Percentiles rank a stretch among this genome's conserved stretches.
Evolutionary conservation across 148 eudicot species (phyloP).

Genomic region (Rhododendron kiyosumense): DNA sequence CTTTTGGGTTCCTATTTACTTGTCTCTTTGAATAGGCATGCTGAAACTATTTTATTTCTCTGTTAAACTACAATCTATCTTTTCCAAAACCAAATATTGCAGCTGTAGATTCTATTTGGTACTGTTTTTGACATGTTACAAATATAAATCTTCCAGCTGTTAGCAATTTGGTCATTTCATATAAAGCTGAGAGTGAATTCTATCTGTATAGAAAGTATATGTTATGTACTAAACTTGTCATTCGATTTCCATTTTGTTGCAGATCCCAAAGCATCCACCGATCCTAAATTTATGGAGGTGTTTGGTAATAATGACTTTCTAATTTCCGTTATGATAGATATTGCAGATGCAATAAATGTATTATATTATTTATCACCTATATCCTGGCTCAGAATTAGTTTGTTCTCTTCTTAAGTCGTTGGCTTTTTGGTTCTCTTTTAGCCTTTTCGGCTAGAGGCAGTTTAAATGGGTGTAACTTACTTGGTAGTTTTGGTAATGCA

Average conservation of each 20-base stretch:
- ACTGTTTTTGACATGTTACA: neutral
- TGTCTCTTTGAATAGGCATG: neutral
- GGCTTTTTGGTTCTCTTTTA: neutral
- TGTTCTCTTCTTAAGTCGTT: neutral
- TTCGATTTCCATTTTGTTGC: slow-evolving; percentile 17
- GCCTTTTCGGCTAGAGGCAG: neutral
- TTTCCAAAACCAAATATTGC: neutral
- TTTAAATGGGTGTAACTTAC: neutral
- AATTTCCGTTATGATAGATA: neutral
- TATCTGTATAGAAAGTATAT: neutral
- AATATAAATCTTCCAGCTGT: neutral
- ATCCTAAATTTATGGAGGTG: slow-evolving; percentile 75
- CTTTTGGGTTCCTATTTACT: neutral
- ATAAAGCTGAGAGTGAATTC: neutral
- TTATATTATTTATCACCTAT: neutral
- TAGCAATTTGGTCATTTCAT: neutral
- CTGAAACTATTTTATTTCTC: neutral
- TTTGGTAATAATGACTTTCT: slow-evolving; percentile 51
- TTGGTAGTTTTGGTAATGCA: neutral
- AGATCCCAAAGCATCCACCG: slow-evolving; percentile 68
- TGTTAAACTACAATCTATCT: neutral
- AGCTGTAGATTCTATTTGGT: neutral
- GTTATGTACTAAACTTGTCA: neutral
- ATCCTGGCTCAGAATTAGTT: neutral
- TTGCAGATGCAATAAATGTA: neutral